phyloP scores from a whole-genome alignment of 768 basidiomycete genomes.

The Leccinellum albellum region DNA sequence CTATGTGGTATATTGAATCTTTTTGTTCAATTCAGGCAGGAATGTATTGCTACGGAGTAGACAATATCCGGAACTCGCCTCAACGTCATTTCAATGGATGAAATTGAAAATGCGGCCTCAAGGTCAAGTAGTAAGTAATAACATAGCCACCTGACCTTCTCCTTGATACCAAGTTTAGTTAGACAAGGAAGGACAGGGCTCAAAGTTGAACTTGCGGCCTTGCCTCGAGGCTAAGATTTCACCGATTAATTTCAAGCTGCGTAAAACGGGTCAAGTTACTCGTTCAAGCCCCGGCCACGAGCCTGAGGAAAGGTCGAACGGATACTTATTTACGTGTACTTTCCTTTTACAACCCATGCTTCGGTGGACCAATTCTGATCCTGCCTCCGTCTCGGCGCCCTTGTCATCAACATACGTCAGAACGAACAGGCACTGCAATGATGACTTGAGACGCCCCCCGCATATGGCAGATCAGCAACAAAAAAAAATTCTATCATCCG shows the following conservation, averaged over 20 bases:
- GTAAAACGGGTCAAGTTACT: neutral
- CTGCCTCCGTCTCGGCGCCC: neutral
- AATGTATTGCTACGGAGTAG: neutral
- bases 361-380: neutral
- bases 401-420: neutral
- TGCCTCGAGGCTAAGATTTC: neutral
- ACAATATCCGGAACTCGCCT: neutral
- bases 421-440: neutral
- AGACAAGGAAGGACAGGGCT: neutral
- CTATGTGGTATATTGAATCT: neutral
- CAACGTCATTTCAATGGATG: neutral
- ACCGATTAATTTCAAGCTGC: neutral
- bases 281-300: constrained; percentile 5
- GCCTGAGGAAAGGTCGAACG: neutral
- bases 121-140: neutral
- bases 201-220: neutral
- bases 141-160: neutral
- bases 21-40: constrained; percentile 4
- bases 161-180: neutral
- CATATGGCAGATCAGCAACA: neutral
- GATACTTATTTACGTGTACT: constrained; percentile 2
- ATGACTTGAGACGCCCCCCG: neutral
- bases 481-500: neutral
- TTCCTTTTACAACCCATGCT: neutral
- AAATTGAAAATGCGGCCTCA: neutral